Evolutionary conservation across 2,329 filamentous ascomycete species (phyloP), one percentile per base, ranked within the genome.

Genomic region (Penicillium glabrum): DNA sequence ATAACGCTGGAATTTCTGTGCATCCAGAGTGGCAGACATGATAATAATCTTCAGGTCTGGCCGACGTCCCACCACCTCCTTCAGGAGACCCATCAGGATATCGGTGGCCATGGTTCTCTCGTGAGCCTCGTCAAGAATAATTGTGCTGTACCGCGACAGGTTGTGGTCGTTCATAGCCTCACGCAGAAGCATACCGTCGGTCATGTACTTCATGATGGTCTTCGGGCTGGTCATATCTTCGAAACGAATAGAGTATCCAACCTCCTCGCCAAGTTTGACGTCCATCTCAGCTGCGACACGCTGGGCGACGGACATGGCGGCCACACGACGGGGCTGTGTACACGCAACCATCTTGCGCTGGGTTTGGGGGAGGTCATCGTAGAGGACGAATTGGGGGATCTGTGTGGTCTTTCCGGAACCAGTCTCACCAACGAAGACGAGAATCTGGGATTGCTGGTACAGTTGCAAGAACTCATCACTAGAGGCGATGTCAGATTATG

Each of bases 331-430:
- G 61, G 95, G 95, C 77, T 99, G 95, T 6, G 95, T 99, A 82
- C 95, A 99, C 56, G 93, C 95, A 57, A 99, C 89, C 77, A 97
- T 88, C 80, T 97, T 97, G 72, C 86, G 84, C 66, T 88, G 87
- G 61, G 86, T 80, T 69, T 98, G 91, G 26, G 95, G 93, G 31
- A 97, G 84, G 76, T 99, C 95, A 78, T 99, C 95, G 82, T 89
- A 98, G 41, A 99, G 86, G 64, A 99, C 93, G 75, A 97, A 99
- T 75, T 99, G 95, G 2, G 95, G 95, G 60, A 99, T 98, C 81
- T 99, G 95, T 0, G 95, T 99, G 5, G 95, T 99, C 81, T 99
- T 99, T 80, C 95, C 95, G 64, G 95, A 99, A 86, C 96, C 95
- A 9, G 95, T 99, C 82, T 99, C 95, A 80, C 95, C 95, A 63